Evolutionary conservation across 2,329 filamentous ascomycete genomes (phyloP).

Genomic region (Zymoseptoria crescenta): DNA sequence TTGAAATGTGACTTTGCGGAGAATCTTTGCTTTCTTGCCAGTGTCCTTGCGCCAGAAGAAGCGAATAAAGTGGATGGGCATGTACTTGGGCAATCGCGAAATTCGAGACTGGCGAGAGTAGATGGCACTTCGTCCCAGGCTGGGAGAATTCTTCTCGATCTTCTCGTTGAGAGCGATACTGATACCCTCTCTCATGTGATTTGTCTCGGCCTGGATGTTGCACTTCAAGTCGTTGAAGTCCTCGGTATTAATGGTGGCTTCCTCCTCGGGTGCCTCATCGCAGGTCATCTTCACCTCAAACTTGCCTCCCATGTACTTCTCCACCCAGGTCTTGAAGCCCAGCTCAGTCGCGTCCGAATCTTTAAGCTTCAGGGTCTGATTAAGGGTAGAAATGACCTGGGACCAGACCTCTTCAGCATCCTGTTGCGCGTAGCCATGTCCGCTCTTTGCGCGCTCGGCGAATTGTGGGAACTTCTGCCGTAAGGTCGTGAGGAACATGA

Average conservation of each 20-base stretch:
- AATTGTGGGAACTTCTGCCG: conserved; percentile 83
- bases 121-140: conserved; percentile 65
- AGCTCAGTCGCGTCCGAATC: conserved; percentile 41
- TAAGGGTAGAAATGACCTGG: conserved; percentile 78
- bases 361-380: conserved; percentile 65
- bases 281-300: conserved; percentile 74
- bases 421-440: conserved; percentile 87
- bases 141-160: conserved; percentile 79
- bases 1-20: conserved; percentile 96
- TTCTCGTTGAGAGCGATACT: conserved; percentile 74
- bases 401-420: conserved; percentile 98
- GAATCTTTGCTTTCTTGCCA: conserved; percentile 98
- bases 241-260: conserved; percentile 60
- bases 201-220: conserved; percentile 80
- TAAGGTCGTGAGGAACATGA: conserved; percentile 74
- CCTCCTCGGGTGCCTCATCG: conserved; percentile 74
- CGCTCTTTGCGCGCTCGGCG: conserved; percentile 75
- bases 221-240: conserved; percentile 89
- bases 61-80: conserved; percentile 93
- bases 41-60: conserved; percentile 97
- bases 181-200: conserved; percentile 86
- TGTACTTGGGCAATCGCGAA: conserved; percentile 82
- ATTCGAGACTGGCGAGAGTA: conserved; percentile 93
- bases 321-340: conserved; percentile 60
- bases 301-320: conserved; percentile 80